A percentile compares a stretch with the other conserved stretches of the same genome.
Conservation (phyloP, 2,329 filamentous ascomycete species). For the Sphaerulina vaccinii region DNA sequence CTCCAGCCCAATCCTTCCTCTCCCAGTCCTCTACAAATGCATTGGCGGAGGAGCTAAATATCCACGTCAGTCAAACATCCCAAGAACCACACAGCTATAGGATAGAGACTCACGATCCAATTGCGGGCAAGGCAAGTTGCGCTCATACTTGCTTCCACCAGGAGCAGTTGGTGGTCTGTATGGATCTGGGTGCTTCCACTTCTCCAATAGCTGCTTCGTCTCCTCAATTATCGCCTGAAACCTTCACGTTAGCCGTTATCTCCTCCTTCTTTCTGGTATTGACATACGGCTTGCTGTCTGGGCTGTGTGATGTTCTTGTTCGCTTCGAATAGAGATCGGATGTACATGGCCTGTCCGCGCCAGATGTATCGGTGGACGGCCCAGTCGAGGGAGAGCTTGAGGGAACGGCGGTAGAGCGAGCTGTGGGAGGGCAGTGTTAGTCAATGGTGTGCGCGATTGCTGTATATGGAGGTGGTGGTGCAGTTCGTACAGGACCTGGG, state of each 20-base stretch:
- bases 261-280: not conserved
- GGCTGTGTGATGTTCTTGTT: constrained; percentile 83
- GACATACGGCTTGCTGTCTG: constrained; percentile 75
- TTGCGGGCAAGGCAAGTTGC: constrained; percentile 79
- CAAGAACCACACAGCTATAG: not conserved
- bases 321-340: constrained; percentile 90
- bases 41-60: constrained; percentile 52
- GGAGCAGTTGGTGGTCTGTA: constrained; percentile 87
- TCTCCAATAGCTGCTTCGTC: constrained; percentile 81
- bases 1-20: constrained; percentile 14
- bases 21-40: constrained; percentile 39
- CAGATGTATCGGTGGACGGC: constrained; percentile 87
- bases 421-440: constrained; percentile 39
- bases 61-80: not conserved
- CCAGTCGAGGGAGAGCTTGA: constrained; percentile 96
- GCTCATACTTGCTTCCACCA: constrained; percentile 94
- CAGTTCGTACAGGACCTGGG: constrained; percentile 35
- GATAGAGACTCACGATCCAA: constrained; percentile 80
- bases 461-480: constrained; percentile 2
- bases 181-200: constrained; percentile 97
- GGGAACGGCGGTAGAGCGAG: constrained; percentile 80
- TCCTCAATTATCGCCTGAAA: constrained; percentile 80
- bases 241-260: not conserved
- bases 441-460: not conserved
- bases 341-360: constrained; percentile 94